Base-by-base conservation (phyloP, 2,329 filamentous ascomycete genomes). In the Fusarium kyushuense region DNA sequence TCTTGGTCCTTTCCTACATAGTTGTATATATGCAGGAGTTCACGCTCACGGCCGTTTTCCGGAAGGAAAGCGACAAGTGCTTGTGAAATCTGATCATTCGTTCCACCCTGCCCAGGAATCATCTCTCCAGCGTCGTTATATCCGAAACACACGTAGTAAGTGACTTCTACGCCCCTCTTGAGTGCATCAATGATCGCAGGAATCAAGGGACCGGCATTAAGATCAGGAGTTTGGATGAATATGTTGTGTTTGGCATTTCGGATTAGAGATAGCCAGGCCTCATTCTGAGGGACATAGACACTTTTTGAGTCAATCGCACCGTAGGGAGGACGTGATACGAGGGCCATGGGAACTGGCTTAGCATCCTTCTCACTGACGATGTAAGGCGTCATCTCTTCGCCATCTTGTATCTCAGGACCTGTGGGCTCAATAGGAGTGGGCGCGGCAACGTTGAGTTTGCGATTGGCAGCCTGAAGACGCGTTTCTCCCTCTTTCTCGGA, bases 61-160 rank as follows among this genome's bases (percentile, higher is more conserved):
- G 85, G 83, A 0, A 93, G 83, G 0, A 81, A 75, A 0, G 76
- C 77, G 76, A 90, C 86, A 5, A 94, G 80, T 10, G 84, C 79
- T 61, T 89, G 82, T 0, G 89, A 86, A 3, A 89, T 84, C 82
- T 90, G 89, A 64, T 94, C 91, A 74, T 94, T 94, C 17, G 89
- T 92, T 2, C 91, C 91, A 30, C 91, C 91, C 75, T 94, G 91
- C 61, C 87, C 86, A 0, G 92, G 92, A 1, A 95, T 86, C 32
- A 94, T 84, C 75, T 94, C 91, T 23, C 92, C 92, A 0, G 87
- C 81, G 68, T 94, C 92, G 65, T 94, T 94, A 79, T 95, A 95
- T 2, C 92, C 91, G 1, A 94, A 84, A 67, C 90, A 93, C 2
- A 93, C 83, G 66, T 92, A 94, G 75, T 88, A 90, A 1, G 86